A percentile compares a stretch with the other conserved stretches of the same genome.
These are phyloP conservation scores for Plectosphaerella sp. DNA, from an alignment of 2,329 filamentous ascomycete genomes.

Conservation along the genomic window DNA sequence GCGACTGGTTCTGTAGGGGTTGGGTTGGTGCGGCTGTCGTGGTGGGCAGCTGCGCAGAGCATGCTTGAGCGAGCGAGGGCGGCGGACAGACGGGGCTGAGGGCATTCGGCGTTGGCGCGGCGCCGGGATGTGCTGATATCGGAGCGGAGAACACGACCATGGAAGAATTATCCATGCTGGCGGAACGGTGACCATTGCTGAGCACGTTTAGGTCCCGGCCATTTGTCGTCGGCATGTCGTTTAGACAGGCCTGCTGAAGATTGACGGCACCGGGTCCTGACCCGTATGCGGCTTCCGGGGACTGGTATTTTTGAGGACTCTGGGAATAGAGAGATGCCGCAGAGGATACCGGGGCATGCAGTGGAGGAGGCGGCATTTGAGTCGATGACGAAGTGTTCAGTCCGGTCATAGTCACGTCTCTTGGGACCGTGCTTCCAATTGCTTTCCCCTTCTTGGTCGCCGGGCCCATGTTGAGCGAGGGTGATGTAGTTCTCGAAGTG, in stretches of 20 bases:
- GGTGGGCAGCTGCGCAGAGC: conserved; percentile 27
- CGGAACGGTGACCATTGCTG: too few species aligned
- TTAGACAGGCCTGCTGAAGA: too few species aligned
- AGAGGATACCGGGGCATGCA: conserved; percentile 22
- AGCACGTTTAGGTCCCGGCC: conserved; percentile 48
- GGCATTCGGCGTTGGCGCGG: conserved; percentile 26
- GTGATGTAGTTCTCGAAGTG: conserved; percentile 67
- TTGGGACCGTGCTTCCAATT: conserved; percentile 68
- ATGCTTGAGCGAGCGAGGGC: conserved; percentile 23
- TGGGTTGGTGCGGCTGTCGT: conserved; percentile 17
- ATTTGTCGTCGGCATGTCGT: conserved; percentile 48
- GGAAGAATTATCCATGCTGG: too few species aligned
- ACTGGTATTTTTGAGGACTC: conserved; percentile 33
- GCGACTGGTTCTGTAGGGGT: conserved; percentile 18
- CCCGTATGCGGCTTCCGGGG: conserved; percentile 27
- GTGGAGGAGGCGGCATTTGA: conserved; percentile 26
- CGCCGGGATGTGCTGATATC: conserved; percentile 41
- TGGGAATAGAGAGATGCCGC: conserved; percentile 48
- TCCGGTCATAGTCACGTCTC: conserved; percentile 75
- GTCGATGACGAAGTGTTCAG: conserved; percentile 56
- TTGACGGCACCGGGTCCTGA: conserved; percentile 8
- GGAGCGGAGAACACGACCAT: conserved; percentile 17
- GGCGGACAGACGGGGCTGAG: conserved; percentile 25
- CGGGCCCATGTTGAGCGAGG: conserved; percentile 56
- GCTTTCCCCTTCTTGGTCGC: conserved; percentile 78